A percentile compares a stretch with the other conserved stretches of the same genome.
Evolutionary conservation across 1,139 yeast species (phyloP).

Genomic region (Ogataea hybrid): DNA sequence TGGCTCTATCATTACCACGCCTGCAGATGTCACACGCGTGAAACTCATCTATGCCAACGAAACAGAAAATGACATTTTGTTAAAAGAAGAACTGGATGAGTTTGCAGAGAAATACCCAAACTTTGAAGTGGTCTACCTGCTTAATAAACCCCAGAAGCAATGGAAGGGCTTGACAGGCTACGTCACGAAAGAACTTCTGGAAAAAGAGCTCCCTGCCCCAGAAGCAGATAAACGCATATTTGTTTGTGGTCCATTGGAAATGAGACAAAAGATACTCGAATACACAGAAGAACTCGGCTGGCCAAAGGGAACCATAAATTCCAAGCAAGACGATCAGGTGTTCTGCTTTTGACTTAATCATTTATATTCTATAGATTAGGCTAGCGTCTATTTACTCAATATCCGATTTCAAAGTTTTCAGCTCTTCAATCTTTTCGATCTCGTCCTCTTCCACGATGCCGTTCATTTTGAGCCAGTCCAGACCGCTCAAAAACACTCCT

Average conservation of each 20-base stretch:
- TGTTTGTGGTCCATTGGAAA: conserved; percentile 75
- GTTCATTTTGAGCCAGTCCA: conserved; percentile 76
- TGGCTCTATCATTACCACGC: conserved; percentile 61
- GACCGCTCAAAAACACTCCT: conserved; percentile 75
- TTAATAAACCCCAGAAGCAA: conserved; percentile 36
- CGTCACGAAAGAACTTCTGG: conserved; percentile 56
- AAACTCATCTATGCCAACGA: conserved; percentile 68
- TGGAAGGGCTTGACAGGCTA: conserved; percentile 64
- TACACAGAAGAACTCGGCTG: conserved; percentile 61
- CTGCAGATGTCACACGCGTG: conserved; percentile 60
- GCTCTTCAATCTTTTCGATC: conserved; percentile 15
- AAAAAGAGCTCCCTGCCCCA: conserved; percentile 50
- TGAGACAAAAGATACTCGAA: conserved; percentile 53
- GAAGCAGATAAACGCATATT: conserved; percentile 49
- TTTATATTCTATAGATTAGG: conserved; percentile 3
- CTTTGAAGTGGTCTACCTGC: conserved; percentile 50
- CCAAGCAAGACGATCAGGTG: conserved; percentile 62
- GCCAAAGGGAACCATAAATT: conserved; percentile 48
- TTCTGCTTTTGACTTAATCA: conserved; percentile 53
- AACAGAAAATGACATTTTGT: conserved; percentile 67
- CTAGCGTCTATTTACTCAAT: conserved; percentile 9
- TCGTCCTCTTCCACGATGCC: conserved; percentile 52
- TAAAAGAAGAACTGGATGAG: conserved; percentile 69
- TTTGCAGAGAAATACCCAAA: conserved; percentile 60
- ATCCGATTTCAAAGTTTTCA: conserved; percentile 5